Base-by-base conservation (phyloP, 371 early-diverging fungal genomes). In the Mycotypha africana region DNA sequence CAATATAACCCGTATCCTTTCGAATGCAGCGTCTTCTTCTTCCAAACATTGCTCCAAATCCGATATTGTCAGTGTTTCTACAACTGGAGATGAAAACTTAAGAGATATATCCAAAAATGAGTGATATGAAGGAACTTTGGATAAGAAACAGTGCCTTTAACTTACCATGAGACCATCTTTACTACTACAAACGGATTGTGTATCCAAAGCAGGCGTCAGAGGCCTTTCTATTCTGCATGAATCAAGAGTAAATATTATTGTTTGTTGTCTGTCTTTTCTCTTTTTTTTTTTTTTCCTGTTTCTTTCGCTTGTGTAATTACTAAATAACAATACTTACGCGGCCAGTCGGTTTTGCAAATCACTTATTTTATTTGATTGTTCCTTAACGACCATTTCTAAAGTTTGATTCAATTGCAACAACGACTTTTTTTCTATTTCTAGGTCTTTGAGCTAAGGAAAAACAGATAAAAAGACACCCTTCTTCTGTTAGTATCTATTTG, bases 351-450 rank as follows among this genome's bases (percentile, higher is more conserved):
- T 65, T 41, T 67, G 56, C 38, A 76, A 56, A 47, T 68, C 67
- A 11, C 42, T 49, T 28, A 76, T 72, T 14, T 58, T 59, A 15
- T 37, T 51, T 8, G 62, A 58, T 40, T 73, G 74, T 44, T 60
- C 60, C 42, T 62, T 58, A 8, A 68, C 58, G 2, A 62, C 66
- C 1, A 57, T 64, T 53, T 76, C 76, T 2, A 76, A 53, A 10
- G 70, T 70, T 17, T 60, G 46, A 47, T 76, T 76, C 26, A 73
- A 35, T 21, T 62, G 60, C 37, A 70, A 45, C 3, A 76, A 37
- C 11, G 71, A 70, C 11, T 62, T 51, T 44, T 73, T 76, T 51
- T 72, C 72, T 33, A 76, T 73, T 62, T 76, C 76, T 44, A 76
- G 48, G 48, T 76, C 74, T 49, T 68, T 66, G 44, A 76, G 67